These are phyloP conservation scores for Brassica rapa DNA, from an alignment of 345 rosid species.

Conservation along the genomic window DNA sequence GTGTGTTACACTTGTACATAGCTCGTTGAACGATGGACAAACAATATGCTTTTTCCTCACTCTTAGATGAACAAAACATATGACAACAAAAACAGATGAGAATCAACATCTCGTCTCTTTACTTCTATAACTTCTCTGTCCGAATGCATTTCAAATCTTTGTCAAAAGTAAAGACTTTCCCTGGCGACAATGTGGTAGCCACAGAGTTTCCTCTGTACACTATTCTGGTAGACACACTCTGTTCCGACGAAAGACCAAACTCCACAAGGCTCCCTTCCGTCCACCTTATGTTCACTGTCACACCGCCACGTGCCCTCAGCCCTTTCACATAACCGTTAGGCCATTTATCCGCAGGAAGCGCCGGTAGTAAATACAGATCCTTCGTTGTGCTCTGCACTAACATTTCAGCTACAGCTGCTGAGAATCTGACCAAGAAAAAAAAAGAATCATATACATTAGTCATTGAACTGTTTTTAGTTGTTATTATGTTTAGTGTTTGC, in stretches of 20 bases:
- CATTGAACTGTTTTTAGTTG: not conserved
- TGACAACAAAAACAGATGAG: conserved; percentile 10
- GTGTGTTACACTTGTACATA: conserved; percentile 7
- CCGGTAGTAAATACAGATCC: conserved; percentile 80
- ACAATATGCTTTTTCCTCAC: conserved; percentile 1
- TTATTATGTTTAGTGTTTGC: not conserved
- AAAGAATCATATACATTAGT: not conserved
- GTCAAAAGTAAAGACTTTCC: conserved; percentile 57
- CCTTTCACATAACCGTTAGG: conserved; percentile 70
- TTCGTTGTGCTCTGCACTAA: conserved; percentile 75
- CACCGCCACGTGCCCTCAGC: conserved; percentile 75
- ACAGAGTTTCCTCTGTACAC: conserved; percentile 57
- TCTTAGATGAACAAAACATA: not conserved
- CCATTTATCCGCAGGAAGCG: conserved; percentile 83
- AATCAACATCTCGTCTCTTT: not conserved
- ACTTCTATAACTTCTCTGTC: conserved; percentile 30
- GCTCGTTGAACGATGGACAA: conserved; percentile 20
- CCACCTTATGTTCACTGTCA: conserved; percentile 73
- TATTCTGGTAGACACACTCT: conserved; percentile 42
- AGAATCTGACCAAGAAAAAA: conserved; percentile 46
- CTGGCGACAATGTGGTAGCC: conserved; percentile 46
- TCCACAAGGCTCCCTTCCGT: conserved; percentile 70
- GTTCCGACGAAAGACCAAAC: conserved; percentile 55
- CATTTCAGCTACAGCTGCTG: conserved; percentile 84
- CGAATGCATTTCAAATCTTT: conserved; percentile 50